phyloP scores from a whole-genome alignment of 257 asterid species.

The Ballota nigra region DNA sequence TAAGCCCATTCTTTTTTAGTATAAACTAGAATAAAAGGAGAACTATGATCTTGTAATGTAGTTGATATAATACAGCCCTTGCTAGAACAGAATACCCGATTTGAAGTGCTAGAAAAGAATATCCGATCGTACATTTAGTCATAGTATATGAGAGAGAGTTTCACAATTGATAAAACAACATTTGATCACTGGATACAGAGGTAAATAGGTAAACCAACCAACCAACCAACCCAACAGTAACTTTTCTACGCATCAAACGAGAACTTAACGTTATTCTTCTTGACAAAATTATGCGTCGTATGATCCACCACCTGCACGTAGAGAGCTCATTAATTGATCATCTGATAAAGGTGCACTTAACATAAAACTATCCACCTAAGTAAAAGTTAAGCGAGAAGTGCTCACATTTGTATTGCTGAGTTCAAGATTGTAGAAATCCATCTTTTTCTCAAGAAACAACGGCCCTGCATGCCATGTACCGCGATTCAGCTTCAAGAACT shows the following conservation, averaged over 20 bases:
- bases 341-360: neutral
- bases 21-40: neutral
- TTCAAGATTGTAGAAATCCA: conserved; percentile 92
- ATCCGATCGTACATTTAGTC: neutral
- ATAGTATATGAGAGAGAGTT: no score
- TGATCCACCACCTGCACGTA: conserved; percentile 71
- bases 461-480: conserved; percentile 99
- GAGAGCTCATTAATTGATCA: neutral
- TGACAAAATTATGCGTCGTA: conserved; percentile 54
- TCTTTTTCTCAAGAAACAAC: conserved; percentile 47
- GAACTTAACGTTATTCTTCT: conserved; percentile 46
- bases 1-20: neutral
- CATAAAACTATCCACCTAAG: neutral
- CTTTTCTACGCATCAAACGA: conserved; percentile 40
- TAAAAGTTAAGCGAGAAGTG: neutral
- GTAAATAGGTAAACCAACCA: neutral
- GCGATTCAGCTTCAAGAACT: conserved; percentile 65
- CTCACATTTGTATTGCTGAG: conserved; percentile 81
- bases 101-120: no score
- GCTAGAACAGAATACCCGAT: no score
- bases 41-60: neutral
- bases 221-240: neutral
- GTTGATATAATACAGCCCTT: neutral
- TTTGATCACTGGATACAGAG: no score
- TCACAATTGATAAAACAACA: no score